Percentiles rank a stretch among this genome's conserved stretches.
phyloP scores from a whole-genome alignment of 1,284 basidiomycete species.

The Heliocybe sulcata region DNA sequence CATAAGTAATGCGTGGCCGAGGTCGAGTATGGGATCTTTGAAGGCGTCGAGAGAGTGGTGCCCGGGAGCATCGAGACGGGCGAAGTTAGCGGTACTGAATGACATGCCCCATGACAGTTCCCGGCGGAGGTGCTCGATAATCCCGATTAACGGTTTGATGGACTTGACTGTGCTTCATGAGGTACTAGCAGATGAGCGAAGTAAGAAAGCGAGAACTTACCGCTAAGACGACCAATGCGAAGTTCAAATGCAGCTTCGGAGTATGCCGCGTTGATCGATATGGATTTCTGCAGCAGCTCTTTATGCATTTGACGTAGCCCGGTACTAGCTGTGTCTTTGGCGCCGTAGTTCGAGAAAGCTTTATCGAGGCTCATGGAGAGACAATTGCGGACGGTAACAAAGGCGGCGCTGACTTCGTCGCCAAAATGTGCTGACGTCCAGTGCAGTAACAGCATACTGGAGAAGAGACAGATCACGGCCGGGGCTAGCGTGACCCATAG shows the following conservation, averaged over 20 bases:
- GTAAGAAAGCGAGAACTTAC: constrained; percentile 18
- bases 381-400: constrained; percentile 27
- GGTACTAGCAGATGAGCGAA: background rate
- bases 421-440: constrained; percentile 39
- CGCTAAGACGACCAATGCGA: constrained; percentile 35
- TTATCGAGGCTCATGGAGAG: constrained; percentile 26
- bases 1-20: constrained; percentile 28
- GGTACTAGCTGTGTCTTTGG: background rate
- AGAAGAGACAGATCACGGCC: constrained; percentile 30
- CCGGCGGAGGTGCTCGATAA: constrained; percentile 35
- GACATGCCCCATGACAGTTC: constrained; percentile 40
- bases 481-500: constrained; percentile 35
- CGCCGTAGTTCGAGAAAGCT: constrained; percentile 15
- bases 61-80: constrained; percentile 3
- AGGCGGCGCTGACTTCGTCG: constrained; percentile 28
- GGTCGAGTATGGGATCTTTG: constrained; percentile 22
- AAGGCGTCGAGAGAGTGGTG: constrained; percentile 18
- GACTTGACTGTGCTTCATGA: constrained; percentile 28
- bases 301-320: constrained; percentile 13
- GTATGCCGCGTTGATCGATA: constrained; percentile 34
- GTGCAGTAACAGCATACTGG: constrained; percentile 30
- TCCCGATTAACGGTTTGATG: constrained; percentile 36
- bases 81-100: constrained; percentile 12
- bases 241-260: constrained; percentile 41
- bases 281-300: constrained; percentile 28